Evolutionary conservation across 257 asterid species (phyloP).

Genomic region (Solanum chilense): DNA sequence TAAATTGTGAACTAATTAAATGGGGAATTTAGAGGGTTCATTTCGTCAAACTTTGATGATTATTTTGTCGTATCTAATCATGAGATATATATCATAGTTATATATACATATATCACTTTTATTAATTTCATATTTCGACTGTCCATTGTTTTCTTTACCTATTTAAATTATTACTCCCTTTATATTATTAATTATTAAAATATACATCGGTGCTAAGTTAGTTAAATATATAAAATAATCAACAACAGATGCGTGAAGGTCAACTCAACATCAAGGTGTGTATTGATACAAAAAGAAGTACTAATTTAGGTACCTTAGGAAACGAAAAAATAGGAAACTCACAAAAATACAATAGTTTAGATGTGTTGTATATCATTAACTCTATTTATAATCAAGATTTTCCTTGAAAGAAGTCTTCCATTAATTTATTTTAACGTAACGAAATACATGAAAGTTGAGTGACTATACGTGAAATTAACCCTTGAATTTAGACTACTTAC

Average conservation of each 20-base stretch:
- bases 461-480: background rate
- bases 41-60: background rate
- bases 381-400: no score
- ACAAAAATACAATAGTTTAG: no score
- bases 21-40: background rate
- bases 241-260: background rate
- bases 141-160: no score
- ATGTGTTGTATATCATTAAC: background rate
- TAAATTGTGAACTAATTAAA: background rate
- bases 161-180: background rate
- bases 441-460: no score
- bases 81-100: background rate
- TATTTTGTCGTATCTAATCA: background rate
- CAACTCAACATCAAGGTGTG: background rate
- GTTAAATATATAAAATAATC: background rate
- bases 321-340: background rate
- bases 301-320: no score
- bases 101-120: background rate
- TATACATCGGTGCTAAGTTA: background rate
- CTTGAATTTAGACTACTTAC: constrained; percentile 1
- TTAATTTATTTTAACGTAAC: background rate
- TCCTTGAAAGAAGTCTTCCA: no score
- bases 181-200: no score
- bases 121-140: background rate
- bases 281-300: background rate